Conservation (phyloP, 768 basidiomycete genomes). For the Pleurotus salmoneostramineus region DNA sequence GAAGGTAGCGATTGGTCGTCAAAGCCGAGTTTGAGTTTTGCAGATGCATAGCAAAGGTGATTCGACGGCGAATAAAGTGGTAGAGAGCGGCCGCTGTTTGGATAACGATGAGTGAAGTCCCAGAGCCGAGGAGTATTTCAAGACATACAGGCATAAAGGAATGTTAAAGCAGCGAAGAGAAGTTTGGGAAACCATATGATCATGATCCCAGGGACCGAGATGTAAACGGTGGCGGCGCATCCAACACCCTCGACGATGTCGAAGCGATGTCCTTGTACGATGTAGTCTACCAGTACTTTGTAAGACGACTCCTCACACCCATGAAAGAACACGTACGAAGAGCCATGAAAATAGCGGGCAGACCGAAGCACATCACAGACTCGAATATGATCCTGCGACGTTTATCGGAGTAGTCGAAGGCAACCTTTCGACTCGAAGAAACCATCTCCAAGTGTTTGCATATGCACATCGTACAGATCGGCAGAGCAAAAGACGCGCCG, state of each 20-base stretch:
- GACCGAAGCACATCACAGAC: slow-evolving; percentile 42
- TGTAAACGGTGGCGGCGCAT: slow-evolving; percentile 44
- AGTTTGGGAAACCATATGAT: slow-evolving; percentile 45
- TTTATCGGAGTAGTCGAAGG: slow-evolving; percentile 27
- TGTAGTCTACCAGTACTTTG: no score
- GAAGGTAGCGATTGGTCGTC: slow-evolving; percentile 46
- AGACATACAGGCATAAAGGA: slow-evolving; percentile 41
- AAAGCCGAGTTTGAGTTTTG: slow-evolving; percentile 36
- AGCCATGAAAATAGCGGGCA: no score
- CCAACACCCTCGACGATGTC: slow-evolving; percentile 58
- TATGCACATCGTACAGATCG: slow-evolving; percentile 55
- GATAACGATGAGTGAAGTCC: neutral
- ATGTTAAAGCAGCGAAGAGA: slow-evolving; percentile 32
- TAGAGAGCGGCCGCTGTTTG: slow-evolving; percentile 27
- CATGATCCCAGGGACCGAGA: slow-evolving; percentile 34
- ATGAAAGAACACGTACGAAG: no score
- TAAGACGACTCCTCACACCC: no score
- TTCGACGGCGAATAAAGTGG: slow-evolving; percentile 20
- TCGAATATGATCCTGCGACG: slow-evolving; percentile 44
- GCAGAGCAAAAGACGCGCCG: slow-evolving; percentile 51
- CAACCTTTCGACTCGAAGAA: slow-evolving; percentile 39
- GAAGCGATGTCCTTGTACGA: slow-evolving; percentile 62
- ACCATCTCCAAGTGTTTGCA: slow-evolving; percentile 49
- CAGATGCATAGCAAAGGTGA: slow-evolving; percentile 25
- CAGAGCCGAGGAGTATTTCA: no score